Evolutionary conservation across 2,329 filamentous ascomycete species (phyloP).

Genomic region (Pochonia chlamydosporia): DNA sequence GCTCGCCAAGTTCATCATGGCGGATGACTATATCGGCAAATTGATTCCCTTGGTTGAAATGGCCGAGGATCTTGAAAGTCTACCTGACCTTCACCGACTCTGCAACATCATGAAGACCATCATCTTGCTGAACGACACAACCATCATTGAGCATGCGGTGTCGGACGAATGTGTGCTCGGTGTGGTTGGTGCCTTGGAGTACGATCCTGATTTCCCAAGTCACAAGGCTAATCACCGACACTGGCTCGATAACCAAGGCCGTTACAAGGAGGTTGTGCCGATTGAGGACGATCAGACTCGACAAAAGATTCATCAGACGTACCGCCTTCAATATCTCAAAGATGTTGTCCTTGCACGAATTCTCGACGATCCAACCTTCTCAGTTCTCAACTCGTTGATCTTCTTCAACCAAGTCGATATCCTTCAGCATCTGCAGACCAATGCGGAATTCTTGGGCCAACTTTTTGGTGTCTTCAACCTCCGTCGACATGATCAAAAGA

Average conservation of each 20-base stretch:
- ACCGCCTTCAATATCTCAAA: constrained; percentile 92
- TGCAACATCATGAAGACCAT: constrained; percentile 98
- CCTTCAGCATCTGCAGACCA: constrained; percentile 86
- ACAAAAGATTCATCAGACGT: constrained; percentile 92
- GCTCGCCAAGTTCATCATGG: constrained; percentile 79
- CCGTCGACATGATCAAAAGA: constrained; percentile 56
- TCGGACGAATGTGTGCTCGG: constrained; percentile 84
- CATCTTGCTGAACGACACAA: constrained; percentile 88
- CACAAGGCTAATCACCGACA: constrained; percentile 97
- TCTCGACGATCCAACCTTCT: constrained; percentile 95
- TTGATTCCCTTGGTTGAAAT: constrained; percentile 79
- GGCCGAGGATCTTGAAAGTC: constrained; percentile 86
- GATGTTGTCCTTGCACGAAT: constrained; percentile 97
- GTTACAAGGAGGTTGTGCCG: constrained; percentile 92
- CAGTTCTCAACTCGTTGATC: constrained; percentile 92
- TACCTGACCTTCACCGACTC: constrained; percentile 78
- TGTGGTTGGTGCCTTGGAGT: constrained; percentile 92
- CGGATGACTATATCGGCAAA: constrained; percentile 80
- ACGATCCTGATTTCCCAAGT: constrained; percentile 94
- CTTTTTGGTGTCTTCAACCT: constrained; percentile 80
- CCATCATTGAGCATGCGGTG: constrained; percentile 90
- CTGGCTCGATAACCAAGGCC: constrained; percentile 80
- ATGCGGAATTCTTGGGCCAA: constrained; percentile 71
- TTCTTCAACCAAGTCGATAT: constrained; percentile 99
- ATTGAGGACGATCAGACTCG: constrained; percentile 79